Evolutionary conservation across 805 yeast genomes (phyloP).

Genomic region (Maudiozyma serrabonitensis): DNA sequence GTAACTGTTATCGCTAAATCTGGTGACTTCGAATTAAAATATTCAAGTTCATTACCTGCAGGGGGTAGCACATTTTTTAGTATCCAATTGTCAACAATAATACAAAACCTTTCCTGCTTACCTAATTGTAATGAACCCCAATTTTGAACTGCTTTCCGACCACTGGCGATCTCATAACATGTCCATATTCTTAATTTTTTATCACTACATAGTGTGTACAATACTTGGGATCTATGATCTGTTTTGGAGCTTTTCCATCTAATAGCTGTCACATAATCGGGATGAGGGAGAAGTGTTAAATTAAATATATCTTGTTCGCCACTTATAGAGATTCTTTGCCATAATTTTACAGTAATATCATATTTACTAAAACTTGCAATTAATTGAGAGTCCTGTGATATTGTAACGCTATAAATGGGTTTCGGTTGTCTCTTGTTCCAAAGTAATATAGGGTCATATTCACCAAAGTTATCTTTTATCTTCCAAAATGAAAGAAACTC

Average conservation of each 20-base stretch:
- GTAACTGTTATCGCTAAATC: conserved; percentile 38
- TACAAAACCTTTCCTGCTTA: conserved; percentile 25
- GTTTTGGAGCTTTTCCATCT: conserved; percentile 47
- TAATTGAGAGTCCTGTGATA: conserved; percentile 59
- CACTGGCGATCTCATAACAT: conserved; percentile 50
- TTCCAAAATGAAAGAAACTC: conserved; percentile 46
- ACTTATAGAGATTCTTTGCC: conserved; percentile 68
- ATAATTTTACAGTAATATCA: conserved; percentile 63
- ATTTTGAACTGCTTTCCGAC: conserved; percentile 39
- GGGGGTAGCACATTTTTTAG: conserved; percentile 21
- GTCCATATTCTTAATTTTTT: conserved; percentile 58
- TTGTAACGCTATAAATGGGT: conserved; percentile 46
- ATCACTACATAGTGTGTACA: conserved; percentile 60
- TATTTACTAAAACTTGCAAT: conserved; percentile 55
- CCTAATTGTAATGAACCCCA: conserved; percentile 42
- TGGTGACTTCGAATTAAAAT: conserved; percentile 25
- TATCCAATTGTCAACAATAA: conserved; percentile 34
- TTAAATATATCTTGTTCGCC: conserved; percentile 57
- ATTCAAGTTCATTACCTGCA: conserved; percentile 12
- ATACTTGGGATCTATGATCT: conserved; percentile 32
- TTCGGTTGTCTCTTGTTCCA: conserved; percentile 45
- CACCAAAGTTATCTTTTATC: conserved; percentile 37
- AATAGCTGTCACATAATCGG: conserved; percentile 43
- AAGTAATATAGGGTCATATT: conserved; percentile 22
- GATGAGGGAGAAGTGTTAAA: conserved; percentile 58